Conservation (phyloP, 73 alveolate species). For the Paramecium biaurelia region DNA sequence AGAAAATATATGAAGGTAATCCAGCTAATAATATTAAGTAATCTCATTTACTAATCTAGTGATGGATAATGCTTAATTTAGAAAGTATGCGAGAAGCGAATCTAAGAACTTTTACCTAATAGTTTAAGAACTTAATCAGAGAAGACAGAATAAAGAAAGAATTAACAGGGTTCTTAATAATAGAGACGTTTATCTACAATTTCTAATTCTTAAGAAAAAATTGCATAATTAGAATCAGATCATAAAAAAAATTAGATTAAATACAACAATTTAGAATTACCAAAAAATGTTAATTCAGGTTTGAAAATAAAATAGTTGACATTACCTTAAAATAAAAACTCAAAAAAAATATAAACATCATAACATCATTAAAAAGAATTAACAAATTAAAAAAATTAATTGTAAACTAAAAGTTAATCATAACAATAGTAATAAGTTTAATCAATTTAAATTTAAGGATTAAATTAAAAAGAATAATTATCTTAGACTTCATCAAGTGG, state of each 20-base stretch:
- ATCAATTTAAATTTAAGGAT: not conserved
- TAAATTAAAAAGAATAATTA: not conserved
- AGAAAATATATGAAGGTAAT: not conserved
- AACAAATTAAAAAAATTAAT: too few relatives aligned
- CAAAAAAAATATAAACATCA: too few relatives aligned
- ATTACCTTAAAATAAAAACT: not conserved
- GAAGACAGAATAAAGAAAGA: not conserved
- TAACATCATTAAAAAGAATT: too few relatives aligned
- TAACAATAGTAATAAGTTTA: too few relatives aligned
- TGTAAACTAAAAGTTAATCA: not conserved
- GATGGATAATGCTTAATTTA: conserved; percentile 18
- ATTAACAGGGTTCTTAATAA: not conserved
- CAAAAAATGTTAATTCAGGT: not conserved
- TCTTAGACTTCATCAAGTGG: not conserved
- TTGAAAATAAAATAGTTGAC: not conserved
- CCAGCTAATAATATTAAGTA: not conserved
- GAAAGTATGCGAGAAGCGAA: not conserved
- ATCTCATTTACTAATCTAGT: not conserved
- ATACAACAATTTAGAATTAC: not conserved
- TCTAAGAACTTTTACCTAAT: not conserved
- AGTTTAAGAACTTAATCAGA: not conserved
- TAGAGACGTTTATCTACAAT: not conserved
- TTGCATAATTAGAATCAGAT: not conserved
- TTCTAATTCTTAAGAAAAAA: not conserved
- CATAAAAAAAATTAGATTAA: too few relatives aligned